These are phyloP conservation scores for Berberis thunbergii DNA, from an alignment of 164 flowering plant species.

Conservation along the genomic window DNA sequence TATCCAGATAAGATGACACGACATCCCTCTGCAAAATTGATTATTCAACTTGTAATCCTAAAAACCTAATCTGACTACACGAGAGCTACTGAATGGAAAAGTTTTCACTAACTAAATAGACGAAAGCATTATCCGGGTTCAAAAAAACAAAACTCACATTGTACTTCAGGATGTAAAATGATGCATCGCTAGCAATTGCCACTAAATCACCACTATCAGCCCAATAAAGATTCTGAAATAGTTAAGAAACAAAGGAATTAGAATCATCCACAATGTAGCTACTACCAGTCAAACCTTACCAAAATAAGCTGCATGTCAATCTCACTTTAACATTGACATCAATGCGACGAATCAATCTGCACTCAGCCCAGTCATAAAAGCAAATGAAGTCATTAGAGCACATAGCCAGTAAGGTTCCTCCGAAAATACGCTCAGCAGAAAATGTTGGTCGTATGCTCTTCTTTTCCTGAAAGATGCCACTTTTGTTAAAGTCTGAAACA, in stretches of 20 bases:
- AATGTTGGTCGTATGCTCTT: slow-evolving; percentile 85
- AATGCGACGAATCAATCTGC: slow-evolving; percentile 84
- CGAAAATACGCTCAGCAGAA: slow-evolving; percentile 81
- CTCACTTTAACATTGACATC: slow-evolving; percentile 89
- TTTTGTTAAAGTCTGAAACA: neutral
- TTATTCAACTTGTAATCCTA: slow-evolving; percentile 6
- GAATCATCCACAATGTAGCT: neutral
- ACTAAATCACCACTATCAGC: slow-evolving; percentile 97
- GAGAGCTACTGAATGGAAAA: no score
- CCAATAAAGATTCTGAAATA: slow-evolving; percentile 83
- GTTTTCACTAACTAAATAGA: no score
- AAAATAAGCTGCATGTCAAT: neutral
- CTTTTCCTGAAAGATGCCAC: slow-evolving; percentile 67
- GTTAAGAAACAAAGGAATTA: slow-evolving; percentile 3
- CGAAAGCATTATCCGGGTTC: no score
- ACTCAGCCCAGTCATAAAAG: slow-evolving; percentile 96
- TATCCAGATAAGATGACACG: slow-evolving; percentile 68
- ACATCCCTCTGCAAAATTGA: slow-evolving; percentile 55
- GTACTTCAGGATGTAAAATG: slow-evolving; percentile 86
- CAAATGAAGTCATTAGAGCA: slow-evolving; percentile 95
- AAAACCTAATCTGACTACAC: neutral
- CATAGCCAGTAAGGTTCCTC: slow-evolving; percentile 83
- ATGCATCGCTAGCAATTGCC: slow-evolving; percentile 78
- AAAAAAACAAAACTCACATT: slow-evolving; percentile 41
- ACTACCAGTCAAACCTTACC: neutral